Percentiles rank a stretch among this genome's conserved stretches.
Evolutionary conservation across 2,329 filamentous ascomycete genomes (phyloP).

Genomic region (Akanthomyces lecanii): DNA sequence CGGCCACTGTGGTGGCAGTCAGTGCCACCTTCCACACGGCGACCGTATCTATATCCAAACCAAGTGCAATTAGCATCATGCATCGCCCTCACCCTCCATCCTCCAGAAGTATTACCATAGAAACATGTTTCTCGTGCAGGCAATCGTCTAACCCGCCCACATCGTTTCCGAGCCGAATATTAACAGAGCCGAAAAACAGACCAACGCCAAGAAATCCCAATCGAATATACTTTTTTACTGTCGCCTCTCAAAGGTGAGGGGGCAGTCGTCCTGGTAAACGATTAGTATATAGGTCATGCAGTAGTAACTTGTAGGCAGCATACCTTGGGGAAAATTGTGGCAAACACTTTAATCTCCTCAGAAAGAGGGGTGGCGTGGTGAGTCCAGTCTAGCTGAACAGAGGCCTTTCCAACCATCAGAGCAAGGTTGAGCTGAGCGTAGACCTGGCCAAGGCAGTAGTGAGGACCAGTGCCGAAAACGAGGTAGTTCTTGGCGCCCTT

Average conservation of each 20-base stretch:
- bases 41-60: slow-evolving; percentile 9
- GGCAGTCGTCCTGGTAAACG: slow-evolving; percentile 68
- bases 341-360: slow-evolving; percentile 97
- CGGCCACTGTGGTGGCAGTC: background rate
- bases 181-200: background rate
- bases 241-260: slow-evolving; percentile 63
- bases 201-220: slow-evolving; percentile 7
- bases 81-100: background rate
- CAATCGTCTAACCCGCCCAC: slow-evolving; percentile 2
- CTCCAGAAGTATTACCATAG: slow-evolving; percentile 2
- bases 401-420: slow-evolving; percentile 85
- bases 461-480: slow-evolving; percentile 91
- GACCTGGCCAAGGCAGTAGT: slow-evolving; percentile 92
- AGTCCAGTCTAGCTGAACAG: slow-evolving; percentile 81
- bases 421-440: slow-evolving; percentile 89
- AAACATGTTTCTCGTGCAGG: slow-evolving; percentile 3
- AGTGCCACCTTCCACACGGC: background rate
- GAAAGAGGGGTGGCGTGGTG: slow-evolving; percentile 79
- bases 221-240: slow-evolving; percentile 35
- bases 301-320: slow-evolving; percentile 30
- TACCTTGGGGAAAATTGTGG: slow-evolving; percentile 95
- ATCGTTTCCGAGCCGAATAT: background rate
- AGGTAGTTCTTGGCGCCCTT: slow-evolving; percentile 90
- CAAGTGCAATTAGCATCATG: background rate
- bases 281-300: slow-evolving; percentile 26